Base-by-base conservation (phyloP, 352 stramenopile genomes). In the Globisporangium paroecandrum region DNA sequence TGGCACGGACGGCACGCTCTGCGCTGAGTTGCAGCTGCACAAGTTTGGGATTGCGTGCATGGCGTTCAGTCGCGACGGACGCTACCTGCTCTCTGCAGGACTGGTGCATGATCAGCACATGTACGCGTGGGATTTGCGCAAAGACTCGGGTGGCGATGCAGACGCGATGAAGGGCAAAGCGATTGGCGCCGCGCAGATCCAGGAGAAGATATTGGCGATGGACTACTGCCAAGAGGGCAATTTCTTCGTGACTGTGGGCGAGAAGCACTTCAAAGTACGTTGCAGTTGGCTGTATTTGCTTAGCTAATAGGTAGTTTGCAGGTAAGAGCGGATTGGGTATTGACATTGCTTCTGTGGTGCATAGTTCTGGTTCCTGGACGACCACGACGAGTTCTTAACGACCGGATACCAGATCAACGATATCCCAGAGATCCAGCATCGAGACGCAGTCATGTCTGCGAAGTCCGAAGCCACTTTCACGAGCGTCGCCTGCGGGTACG, bases 31-130 rank as follows among this genome's bases (percentile, higher is more conserved):
- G 27, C 87, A 94, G 69, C 65, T 74, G 8, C 88, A 97, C 70
- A 82, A 90, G 65, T 96, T 93, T 47, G 88, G 90, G 57, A 73
- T 97, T 18, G 81, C 83, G 7, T 93, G 85, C 62, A 77, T 97
- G 72, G 75, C 86, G 15, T 96, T 97, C 63, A 93, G 75, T 38
- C 77, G 83, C 10, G 82, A 93, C 53, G 74, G 78, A 12, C 70
- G 67, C 7, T 85, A 77, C 51, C 64, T 97, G 10, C 34, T 96
- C 3, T 94, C 89, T 0, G 81, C 73, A 0, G 90, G 89, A 0
- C 79, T 96, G 36, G 85, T 93, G 34, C 83, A 96, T 57, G 90
- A 97, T 62, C 82, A 93, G 69, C 83, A 90, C 64, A 9, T 97
- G 3, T 87, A 91, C 56, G 81, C 79, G 13, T 97, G 90, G 89